Evolutionary conservation across 1,284 basidiomycete species (phyloP), one percentile per base, ranked within the genome.

Genomic region (Fomes fomentarius): DNA sequence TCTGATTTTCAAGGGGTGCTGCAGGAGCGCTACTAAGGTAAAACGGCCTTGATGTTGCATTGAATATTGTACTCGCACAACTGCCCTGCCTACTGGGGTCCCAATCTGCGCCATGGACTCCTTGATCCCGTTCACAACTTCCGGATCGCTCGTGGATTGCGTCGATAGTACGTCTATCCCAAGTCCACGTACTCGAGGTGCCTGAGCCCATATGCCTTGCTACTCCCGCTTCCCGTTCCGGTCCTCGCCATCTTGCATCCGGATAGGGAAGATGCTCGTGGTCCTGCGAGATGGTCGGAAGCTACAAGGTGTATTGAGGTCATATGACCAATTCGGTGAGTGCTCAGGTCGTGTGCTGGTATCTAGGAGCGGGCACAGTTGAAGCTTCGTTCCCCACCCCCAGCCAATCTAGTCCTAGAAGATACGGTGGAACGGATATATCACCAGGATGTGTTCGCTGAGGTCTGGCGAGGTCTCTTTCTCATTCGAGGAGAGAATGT

Each of bases 401-500:
- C 66, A 97, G 94, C 94, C 58, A 98, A 98, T 72, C 89, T 98
- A 62, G 91, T 98, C 2, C 80, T 96, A 33, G 93, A 95, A 73
- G 89, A 93, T 69, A 93, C 92, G 6, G 83, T 93, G 54, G 94
- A 97, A 71, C 84, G 92, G 51, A 88, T 96, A 77, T 93, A 92
- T 71, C 86, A 91, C 62, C 84, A 81, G 52, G 83, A 86, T 63
- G 79, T 83, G 38, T 96, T 88, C 67, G 92, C 91, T 21, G 93
- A 97, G 68, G 85, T 84, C 60, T 89, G 87, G 76, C 82, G 89
- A 58, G 96, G 96, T 4, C 81, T 99, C 21, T 95, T 94, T 71
- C 82, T 99, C 61, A 94, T 99, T 62, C 85, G 97, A 62, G 97
- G 97, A 44, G 97, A 99, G 79, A 99, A 99, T 70, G 97, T 99